Evolutionary conservation across 768 basidiomycete species (phyloP).

Genomic region (Kwoniella sp.): DNA sequence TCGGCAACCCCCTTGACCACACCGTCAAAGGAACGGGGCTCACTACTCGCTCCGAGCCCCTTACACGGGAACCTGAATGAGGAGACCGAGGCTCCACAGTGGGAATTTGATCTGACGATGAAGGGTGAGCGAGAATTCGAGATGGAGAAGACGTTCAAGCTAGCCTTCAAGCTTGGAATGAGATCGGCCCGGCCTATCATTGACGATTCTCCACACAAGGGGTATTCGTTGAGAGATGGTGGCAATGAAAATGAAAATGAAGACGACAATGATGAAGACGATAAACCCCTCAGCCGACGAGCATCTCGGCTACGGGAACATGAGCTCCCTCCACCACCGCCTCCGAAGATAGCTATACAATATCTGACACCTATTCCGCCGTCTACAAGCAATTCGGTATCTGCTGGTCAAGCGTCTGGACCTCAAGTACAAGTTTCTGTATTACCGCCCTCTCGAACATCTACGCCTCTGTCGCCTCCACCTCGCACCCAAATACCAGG

Average conservation of each 20-base stretch:
- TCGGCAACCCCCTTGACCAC: conserved; percentile 5
- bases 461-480: conserved; percentile 20
- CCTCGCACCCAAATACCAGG: background rate
- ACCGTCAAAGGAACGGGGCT: background rate
- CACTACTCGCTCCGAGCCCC: conserved; percentile 14
- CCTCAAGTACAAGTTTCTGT: conserved; percentile 5
- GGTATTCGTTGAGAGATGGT: background rate
- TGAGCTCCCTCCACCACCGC: conserved; percentile 15
- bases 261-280: conserved; percentile 20
- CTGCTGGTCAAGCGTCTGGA: conserved; percentile 4
- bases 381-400: background rate
- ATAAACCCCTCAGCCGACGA: conserved; percentile 9
- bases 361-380: conserved; percentile 25
- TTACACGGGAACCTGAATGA: conserved; percentile 15
- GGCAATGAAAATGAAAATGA: background rate
- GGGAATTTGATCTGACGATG: conserved; percentile 44
- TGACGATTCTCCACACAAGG: background rate
- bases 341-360: conserved; percentile 34
- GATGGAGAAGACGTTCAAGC: conserved; percentile 30
- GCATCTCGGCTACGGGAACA: conserved; percentile 7
- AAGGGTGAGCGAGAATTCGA: conserved; percentile 20
- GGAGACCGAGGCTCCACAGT: conserved; percentile 8
- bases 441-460: conserved; percentile 12
- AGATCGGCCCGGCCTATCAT: conserved; percentile 13
- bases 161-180: conserved; percentile 25